Conservation (phyloP, 73 alveolate genomes). For the Blepharisma japonicum region DNA sequence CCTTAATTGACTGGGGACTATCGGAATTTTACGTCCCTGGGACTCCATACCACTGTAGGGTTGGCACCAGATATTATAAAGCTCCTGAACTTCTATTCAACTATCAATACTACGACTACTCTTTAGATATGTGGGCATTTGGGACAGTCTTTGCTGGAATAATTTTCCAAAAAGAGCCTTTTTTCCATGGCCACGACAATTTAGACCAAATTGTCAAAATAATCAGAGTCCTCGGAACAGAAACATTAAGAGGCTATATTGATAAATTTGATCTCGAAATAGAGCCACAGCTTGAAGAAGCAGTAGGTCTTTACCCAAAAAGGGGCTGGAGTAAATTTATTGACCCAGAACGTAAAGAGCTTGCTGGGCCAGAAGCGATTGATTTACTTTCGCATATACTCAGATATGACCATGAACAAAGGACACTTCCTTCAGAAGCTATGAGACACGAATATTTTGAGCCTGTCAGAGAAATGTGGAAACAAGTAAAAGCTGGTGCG, state of each 20-base stretch:
- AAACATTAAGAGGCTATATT: conserved; percentile 46
- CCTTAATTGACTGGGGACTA: conserved; percentile 97
- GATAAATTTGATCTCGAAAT: conserved; percentile 50
- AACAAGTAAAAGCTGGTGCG: neutral
- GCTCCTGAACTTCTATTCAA: conserved; percentile 95
- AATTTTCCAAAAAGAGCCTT: conserved; percentile 95
- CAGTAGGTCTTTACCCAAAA: conserved; percentile 37
- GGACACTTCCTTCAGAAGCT: conserved; percentile 96
- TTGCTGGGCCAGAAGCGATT: conserved; percentile 16
- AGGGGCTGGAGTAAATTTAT: conserved; percentile 5
- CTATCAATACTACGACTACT: conserved; percentile 72
- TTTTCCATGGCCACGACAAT: conserved; percentile 96
- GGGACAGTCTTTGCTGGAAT: conserved; percentile 92
- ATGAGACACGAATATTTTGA: conserved; percentile 92
- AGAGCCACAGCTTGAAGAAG: conserved; percentile 55
- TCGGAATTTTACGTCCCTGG: conserved; percentile 95
- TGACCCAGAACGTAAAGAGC: neutral
- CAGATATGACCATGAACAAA: conserved; percentile 43
- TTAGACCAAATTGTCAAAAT: conserved; percentile 92
- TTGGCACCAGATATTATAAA: conserved; percentile 96
- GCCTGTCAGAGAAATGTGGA: conserved; percentile 52
- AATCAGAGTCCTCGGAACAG: conserved; percentile 93
- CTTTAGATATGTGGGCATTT: conserved; percentile 87
- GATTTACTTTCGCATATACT: neutral
- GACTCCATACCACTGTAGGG: conserved; percentile 91